Evolutionary conservation across 106 monocot genomes (phyloP).

Genomic region (Dendrobium chrysotoxum): DNA sequence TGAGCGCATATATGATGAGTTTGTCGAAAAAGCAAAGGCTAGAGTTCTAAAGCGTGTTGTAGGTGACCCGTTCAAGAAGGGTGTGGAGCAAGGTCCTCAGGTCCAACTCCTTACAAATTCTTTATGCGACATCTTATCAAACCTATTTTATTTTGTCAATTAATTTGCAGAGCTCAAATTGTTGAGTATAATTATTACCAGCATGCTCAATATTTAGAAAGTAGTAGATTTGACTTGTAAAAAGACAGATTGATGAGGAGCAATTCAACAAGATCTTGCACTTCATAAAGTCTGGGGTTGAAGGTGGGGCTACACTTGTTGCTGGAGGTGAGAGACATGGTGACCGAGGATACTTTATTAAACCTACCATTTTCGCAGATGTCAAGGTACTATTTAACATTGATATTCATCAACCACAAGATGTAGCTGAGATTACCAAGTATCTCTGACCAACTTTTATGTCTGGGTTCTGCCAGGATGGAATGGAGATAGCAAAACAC

Average conservation of each 20-base stretch:
- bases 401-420: not conserved
- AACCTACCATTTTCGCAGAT: slow-evolving; percentile 79
- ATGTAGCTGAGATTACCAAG: not conserved
- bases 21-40: slow-evolving; percentile 82
- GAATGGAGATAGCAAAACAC: slow-evolving; percentile 71
- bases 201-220: not conserved
- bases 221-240: not conserved
- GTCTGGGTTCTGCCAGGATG: slow-evolving; percentile 36
- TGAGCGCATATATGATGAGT: slow-evolving; percentile 80
- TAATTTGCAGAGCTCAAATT: not conserved
- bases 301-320: slow-evolving; percentile 67
- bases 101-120: slow-evolving; percentile 17
- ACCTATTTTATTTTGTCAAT: not conserved
- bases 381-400: slow-evolving; percentile 44
- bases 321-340: slow-evolving; percentile 72
- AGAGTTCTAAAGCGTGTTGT: slow-evolving; percentile 75
- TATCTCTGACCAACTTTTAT: not conserved
- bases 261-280: slow-evolving; percentile 73
- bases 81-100: slow-evolving; percentile 97
- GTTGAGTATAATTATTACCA: not conserved
- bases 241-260: slow-evolving; percentile 63
- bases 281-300: slow-evolving; percentile 61
- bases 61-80: slow-evolving; percentile 86
- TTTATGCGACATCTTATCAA: not conserved
- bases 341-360: slow-evolving; percentile 72